A percentile compares a stretch with the other conserved stretches of the same genome.
Evolutionary conservation across 352 stramenopile species (phyloP).

Genomic region (Phytophthora nicotianae): DNA sequence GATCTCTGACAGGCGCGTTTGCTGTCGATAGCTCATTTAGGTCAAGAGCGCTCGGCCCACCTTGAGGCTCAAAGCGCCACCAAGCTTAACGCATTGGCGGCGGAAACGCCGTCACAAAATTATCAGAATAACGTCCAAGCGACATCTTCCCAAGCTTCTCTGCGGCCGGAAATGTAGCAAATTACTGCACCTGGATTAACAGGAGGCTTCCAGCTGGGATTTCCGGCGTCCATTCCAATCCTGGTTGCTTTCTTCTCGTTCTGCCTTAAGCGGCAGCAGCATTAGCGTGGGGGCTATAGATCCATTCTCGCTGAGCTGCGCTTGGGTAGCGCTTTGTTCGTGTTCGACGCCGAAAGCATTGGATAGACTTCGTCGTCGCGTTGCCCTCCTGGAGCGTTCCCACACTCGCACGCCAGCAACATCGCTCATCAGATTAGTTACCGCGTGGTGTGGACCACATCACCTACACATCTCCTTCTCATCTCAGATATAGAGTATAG

Average conservation of each 20-base stretch:
- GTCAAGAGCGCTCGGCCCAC: constrained; percentile 2
- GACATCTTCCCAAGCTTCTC: neutral
- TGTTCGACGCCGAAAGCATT: constrained; percentile 12
- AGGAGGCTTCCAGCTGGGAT: neutral
- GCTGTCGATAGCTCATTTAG: constrained; percentile 7
- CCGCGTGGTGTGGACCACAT: constrained; percentile 9
- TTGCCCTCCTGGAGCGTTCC: constrained; percentile 21
- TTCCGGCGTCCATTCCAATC: constrained; percentile 1
- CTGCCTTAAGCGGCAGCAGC: neutral
- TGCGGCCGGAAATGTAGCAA: constrained; percentile 2
- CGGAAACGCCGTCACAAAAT: neutral
- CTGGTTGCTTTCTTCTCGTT: neutral
- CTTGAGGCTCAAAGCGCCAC: too few relatives aligned
- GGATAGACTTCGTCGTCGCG: constrained; percentile 17
- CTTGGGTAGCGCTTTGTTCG: neutral
- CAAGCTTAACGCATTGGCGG: neutral
- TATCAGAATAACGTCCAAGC: neutral
- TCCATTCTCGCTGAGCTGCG: neutral
- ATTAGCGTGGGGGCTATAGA: neutral
- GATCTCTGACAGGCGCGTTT: neutral
- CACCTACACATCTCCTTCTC: neutral
- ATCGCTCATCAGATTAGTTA: constrained; percentile 23
- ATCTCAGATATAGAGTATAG: neutral
- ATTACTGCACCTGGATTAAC: constrained; percentile 3
- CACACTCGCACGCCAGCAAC: constrained; percentile 26